These are phyloP conservation scores for Aspergillus nanangensis DNA, from an alignment of 495 filamentous ascomycete genomes.

Conservation along the genomic window DNA sequence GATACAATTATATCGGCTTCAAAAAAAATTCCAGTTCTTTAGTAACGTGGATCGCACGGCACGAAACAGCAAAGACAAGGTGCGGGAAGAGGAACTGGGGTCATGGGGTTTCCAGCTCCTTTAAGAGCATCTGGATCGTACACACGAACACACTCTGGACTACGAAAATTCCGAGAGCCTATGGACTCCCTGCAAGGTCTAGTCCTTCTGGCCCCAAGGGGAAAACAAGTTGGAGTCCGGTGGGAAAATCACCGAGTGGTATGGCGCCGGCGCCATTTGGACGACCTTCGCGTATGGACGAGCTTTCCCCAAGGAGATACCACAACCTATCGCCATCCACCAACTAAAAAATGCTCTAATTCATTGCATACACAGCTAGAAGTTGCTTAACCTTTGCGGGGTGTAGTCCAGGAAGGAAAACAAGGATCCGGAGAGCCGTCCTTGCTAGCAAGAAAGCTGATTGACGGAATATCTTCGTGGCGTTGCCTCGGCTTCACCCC, in stretches of 20 bases:
- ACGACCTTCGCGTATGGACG: background rate
- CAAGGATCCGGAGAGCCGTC: slow-evolving; percentile 1
- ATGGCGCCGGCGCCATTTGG: background rate
- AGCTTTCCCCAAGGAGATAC: background rate
- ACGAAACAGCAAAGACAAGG: background rate
- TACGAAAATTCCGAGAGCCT: background rate
- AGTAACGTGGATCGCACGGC: background rate
- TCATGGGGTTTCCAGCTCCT: slow-evolving; percentile 14
- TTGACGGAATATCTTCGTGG: slow-evolving; percentile 32
- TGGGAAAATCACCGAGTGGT: background rate
- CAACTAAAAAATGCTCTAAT: background rate
- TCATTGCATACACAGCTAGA: slow-evolving; percentile 1
- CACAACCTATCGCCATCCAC: background rate
- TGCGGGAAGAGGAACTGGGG: slow-evolving; percentile 13
- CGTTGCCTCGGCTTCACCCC: slow-evolving; percentile 11
- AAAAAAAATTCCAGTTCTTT: background rate
- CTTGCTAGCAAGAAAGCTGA: slow-evolving; percentile 14
- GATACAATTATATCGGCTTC: background rate
- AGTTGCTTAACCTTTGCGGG: slow-evolving; percentile 14
- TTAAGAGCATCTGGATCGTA: slow-evolving; percentile 17
- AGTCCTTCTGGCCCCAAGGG: background rate
- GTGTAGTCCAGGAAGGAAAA: background rate
- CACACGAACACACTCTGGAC: too few species aligned
- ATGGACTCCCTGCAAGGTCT: background rate
- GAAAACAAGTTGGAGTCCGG: background rate